Evolutionary conservation across 73 alveolate genomes (phyloP).

Genomic region (Paramecium sexaurelia): DNA sequence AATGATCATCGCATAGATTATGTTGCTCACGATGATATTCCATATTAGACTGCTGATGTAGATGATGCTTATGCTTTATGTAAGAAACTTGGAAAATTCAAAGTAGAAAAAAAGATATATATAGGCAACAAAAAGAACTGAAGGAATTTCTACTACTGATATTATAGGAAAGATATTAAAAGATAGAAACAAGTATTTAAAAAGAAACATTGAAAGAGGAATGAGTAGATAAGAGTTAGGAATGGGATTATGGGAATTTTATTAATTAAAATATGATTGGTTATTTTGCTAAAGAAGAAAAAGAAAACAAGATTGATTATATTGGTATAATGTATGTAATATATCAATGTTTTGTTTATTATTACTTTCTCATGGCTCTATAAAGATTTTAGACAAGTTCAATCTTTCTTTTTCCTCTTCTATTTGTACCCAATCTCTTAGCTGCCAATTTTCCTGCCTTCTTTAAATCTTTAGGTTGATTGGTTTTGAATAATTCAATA

Average conservation of each 20-base stretch:
- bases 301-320: conserved; percentile 29
- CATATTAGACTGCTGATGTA: conserved; percentile 89
- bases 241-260: conserved; percentile 65
- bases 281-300: conserved; percentile 10
- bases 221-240: conserved; percentile 87
- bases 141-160: conserved; percentile 96
- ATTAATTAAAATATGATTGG: conserved; percentile 19
- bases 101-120: not conserved
- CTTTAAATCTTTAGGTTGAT: conserved; percentile 86
- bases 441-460: conserved; percentile 94
- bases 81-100: conserved; percentile 92
- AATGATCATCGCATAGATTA: conserved; percentile 84
- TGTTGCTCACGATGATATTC: conserved; percentile 95
- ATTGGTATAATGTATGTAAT: conserved; percentile 45
- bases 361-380: conserved; percentile 50
- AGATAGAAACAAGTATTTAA: conserved; percentile 87
- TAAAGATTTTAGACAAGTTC: conserved; percentile 47
- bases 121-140: conserved; percentile 96
- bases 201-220: conserved; percentile 93
- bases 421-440: conserved; percentile 94
- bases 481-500: conserved; percentile 90
- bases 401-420: conserved; percentile 92
- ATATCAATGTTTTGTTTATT: conserved; percentile 14
- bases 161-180: conserved; percentile 84
- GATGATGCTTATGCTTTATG: conserved; percentile 93